Percentiles rank a stretch among this genome's conserved stretches.
Evolutionary conservation across 352 stramenopile genomes (phyloP).

Genomic region (Phytopythium vexans): DNA sequence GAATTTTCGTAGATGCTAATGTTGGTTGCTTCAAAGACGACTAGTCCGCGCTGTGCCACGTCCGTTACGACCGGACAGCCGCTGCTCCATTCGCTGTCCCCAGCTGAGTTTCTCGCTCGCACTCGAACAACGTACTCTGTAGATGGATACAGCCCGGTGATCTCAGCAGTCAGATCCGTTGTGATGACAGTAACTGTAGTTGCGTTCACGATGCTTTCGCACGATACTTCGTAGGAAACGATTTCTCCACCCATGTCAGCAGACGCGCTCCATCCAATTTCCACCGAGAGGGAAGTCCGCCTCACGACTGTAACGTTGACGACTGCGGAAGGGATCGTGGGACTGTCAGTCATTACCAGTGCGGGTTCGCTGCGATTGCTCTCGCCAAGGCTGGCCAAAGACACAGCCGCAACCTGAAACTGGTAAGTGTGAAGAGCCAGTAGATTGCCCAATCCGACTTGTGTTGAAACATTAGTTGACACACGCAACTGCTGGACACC

Average conservation of each 20-base stretch:
- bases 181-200: not conserved
- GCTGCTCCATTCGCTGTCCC: constrained; percentile 29
- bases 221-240: constrained; percentile 33
- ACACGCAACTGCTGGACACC: constrained; percentile 18
- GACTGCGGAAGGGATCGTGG: constrained; percentile 33
- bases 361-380: constrained; percentile 25
- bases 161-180: constrained; percentile 5
- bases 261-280: constrained; percentile 32
- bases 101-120: constrained; percentile 33
- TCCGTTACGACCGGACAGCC: constrained; percentile 29
- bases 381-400: constrained; percentile 21
- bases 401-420: constrained; percentile 29
- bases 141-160: constrained; percentile 24
- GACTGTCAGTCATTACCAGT: constrained; percentile 18
- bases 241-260: constrained; percentile 38
- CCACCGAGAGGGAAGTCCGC: constrained; percentile 26
- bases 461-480: constrained; percentile 9
- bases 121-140: constrained; percentile 36
- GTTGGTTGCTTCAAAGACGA: constrained; percentile 18
- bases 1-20: constrained; percentile 41
- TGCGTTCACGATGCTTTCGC: constrained; percentile 6
- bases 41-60: constrained; percentile 33
- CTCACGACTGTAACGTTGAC: constrained; percentile 23
- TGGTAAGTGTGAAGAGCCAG: constrained; percentile 25
- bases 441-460: constrained; percentile 23